These are phyloP conservation scores for Craterostigma plantagineum DNA, from an alignment of 257 asterid genomes.

Conservation along the genomic window DNA sequence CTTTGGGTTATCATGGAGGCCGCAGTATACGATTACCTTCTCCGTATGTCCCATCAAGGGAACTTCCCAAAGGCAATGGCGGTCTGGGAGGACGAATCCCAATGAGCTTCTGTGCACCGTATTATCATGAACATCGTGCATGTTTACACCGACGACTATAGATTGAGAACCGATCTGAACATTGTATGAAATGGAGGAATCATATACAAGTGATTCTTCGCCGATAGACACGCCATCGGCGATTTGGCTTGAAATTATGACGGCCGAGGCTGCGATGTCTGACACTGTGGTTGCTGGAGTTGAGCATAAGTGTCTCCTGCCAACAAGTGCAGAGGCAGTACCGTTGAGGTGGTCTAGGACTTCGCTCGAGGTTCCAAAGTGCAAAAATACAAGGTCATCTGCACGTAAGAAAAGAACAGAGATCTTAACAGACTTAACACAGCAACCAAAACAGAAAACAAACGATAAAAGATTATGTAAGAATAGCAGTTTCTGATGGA, in stretches of 20 bases:
- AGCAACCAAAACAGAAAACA: slow-evolving; percentile 3
- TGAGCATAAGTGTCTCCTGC: slow-evolving; percentile 90
- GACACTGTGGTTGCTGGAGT: slow-evolving; percentile 80
- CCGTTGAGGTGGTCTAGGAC: slow-evolving; percentile 84
- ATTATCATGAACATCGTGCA: slow-evolving; percentile 26
- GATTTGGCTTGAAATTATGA: slow-evolving; percentile 70
- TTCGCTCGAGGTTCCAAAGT: slow-evolving; percentile 96
- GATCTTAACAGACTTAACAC: slow-evolving; percentile 5
- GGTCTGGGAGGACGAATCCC: slow-evolving; percentile 82
- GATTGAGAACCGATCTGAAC: slow-evolving; percentile 85
- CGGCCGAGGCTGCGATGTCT: slow-evolving; percentile 81
- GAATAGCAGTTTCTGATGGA: too few relatives aligned
- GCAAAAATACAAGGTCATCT: slow-evolving; percentile 85
- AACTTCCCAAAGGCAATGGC: slow-evolving; percentile 99
- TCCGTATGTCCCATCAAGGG: slow-evolving; percentile 54
- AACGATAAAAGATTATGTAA: not conserved
- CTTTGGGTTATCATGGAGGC: slow-evolving; percentile 92
- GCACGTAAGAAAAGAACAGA: slow-evolving; percentile 10
- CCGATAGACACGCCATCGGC: slow-evolving; percentile 78
- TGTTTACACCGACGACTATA: slow-evolving; percentile 63
- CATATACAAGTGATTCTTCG: slow-evolving; percentile 80
- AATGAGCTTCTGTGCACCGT: slow-evolving; percentile 17
- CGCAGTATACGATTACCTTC: slow-evolving; percentile 70
- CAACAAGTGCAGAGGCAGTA: slow-evolving; percentile 65
- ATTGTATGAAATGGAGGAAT: slow-evolving; percentile 54